Evolutionary conservation across 176 grass and related monocot species (phyloP).

Genomic region (Eragrostis curvula): DNA sequence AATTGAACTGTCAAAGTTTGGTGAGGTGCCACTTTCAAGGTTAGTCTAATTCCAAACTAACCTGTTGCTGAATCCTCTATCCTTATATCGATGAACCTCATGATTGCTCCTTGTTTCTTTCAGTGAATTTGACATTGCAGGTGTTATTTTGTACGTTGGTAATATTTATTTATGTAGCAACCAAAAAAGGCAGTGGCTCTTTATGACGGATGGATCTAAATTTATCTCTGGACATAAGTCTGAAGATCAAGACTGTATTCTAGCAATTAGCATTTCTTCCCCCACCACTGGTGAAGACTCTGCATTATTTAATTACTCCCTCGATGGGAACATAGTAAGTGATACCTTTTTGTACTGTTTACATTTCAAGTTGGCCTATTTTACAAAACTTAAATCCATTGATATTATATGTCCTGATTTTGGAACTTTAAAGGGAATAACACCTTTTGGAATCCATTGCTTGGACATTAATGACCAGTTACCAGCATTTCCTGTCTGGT

Average conservation of each 20-base stretch:
- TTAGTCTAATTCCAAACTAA: constrained; percentile 43
- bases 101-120: constrained; percentile 42
- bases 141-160: constrained; percentile 75
- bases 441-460: neutral
- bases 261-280: constrained; percentile 77
- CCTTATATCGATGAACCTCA: constrained; percentile 20
- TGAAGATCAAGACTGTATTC: constrained; percentile 64
- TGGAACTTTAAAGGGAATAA: constrained; percentile 23
- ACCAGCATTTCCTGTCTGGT: neutral
- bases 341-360: neutral
- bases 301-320: constrained; percentile 63
- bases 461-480: constrained; percentile 9
- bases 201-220: constrained; percentile 76
- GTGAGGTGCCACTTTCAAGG: constrained; percentile 82
- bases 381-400: constrained; percentile 8
- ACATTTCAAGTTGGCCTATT: constrained; percentile 24
- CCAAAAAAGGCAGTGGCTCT: constrained; percentile 93
- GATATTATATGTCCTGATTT: constrained; percentile 2
- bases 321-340: constrained; percentile 80
- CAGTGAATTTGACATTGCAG: constrained; percentile 95
- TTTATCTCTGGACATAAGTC: constrained; percentile 41
- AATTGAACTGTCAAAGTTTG: constrained; percentile 73
- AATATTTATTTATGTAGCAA: constrained; percentile 64
- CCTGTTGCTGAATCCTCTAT: constrained; percentile 17
- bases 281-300: constrained; percentile 52